Evolutionary conservation across 805 yeast species (phyloP).

Genomic region (Sungouiozyma intestinalis): DNA sequence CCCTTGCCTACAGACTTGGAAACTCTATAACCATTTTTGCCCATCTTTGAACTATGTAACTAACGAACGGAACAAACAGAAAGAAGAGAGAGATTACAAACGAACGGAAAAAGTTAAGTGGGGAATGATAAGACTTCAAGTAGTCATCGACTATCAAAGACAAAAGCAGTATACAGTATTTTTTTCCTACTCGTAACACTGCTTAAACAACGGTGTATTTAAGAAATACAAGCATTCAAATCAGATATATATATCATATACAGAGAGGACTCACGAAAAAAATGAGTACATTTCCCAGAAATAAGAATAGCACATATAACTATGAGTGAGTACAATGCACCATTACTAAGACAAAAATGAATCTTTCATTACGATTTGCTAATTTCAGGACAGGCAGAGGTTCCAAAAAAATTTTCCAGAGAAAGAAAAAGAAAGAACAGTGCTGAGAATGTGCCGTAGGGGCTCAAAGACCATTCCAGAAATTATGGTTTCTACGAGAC

Average conservation of each 20-base stretch:
- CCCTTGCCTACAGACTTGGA: slow-evolving; percentile 18
- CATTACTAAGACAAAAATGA: not conserved
- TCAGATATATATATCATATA: no score
- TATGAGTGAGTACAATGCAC: not conserved
- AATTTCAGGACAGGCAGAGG: not conserved
- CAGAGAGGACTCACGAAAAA: no score
- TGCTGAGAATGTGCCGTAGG: no score
- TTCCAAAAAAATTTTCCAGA: not conserved
- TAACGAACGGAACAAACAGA: not conserved
- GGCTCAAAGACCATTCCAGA: no score
- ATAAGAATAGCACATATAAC: not conserved
- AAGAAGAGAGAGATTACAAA: not conserved
- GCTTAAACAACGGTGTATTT: no score
- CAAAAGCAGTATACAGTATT: no score
- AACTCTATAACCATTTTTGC: not conserved
- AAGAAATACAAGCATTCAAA: no score
- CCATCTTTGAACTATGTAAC: not conserved
- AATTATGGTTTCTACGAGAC: not conserved
- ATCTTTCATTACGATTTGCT: not conserved
- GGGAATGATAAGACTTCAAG: no score
- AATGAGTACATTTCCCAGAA: not conserved
- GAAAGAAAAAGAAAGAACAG: not conserved
- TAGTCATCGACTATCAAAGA: no score
- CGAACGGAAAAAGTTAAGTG: not conserved
- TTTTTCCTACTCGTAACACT: no score